These are phyloP conservation scores for Metahyphopichia silvanorum DNA, from an alignment of 805 yeast genomes.

Conservation along the genomic window DNA sequence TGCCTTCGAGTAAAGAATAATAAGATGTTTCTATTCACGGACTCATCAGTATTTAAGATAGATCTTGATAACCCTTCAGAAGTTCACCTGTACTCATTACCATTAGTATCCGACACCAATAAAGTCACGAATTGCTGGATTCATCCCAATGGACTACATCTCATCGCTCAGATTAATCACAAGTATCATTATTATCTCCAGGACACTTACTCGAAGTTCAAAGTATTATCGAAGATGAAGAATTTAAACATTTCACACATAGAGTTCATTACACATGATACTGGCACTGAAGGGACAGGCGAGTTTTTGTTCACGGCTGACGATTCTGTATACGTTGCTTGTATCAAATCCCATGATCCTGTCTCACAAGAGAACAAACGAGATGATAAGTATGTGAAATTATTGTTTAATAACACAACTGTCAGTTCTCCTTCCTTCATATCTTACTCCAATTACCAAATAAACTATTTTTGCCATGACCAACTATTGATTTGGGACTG, in stretches of 20 bases:
- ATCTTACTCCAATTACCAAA: conserved; percentile 17
- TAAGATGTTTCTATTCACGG: conserved; percentile 29
- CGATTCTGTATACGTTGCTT: conserved; percentile 22
- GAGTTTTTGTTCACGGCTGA: conserved; percentile 31
- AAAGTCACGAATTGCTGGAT: conserved; percentile 30
- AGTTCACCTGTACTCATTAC: conserved; percentile 11
- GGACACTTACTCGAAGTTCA: conserved; percentile 27
- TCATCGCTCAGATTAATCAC: conserved; percentile 25
- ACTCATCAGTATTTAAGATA: conserved; percentile 21
- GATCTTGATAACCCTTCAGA: conserved; percentile 35
- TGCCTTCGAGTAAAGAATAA: conserved; percentile 29
- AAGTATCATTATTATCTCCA: conserved; percentile 28
- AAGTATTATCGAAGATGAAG: conserved; percentile 29
- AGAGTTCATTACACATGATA: conserved; percentile 15
- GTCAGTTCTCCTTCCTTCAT: conserved; percentile 6
- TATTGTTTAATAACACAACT: conserved; percentile 15
- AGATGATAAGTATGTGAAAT: conserved; percentile 34
- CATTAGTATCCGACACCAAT: conserved; percentile 5
- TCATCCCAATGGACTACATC: conserved; percentile 34
- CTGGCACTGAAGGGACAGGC: conserved; percentile 16
- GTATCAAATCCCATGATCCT: conserved; percentile 26
- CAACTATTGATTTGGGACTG: conserved; percentile 30
- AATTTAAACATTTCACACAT: conserved; percentile 22
- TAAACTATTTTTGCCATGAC: conserved; percentile 17
- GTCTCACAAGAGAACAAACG: conserved; percentile 23